Conservation (phyloP, 495 filamentous ascomycete genomes). For the Cetradonia linearis region DNA sequence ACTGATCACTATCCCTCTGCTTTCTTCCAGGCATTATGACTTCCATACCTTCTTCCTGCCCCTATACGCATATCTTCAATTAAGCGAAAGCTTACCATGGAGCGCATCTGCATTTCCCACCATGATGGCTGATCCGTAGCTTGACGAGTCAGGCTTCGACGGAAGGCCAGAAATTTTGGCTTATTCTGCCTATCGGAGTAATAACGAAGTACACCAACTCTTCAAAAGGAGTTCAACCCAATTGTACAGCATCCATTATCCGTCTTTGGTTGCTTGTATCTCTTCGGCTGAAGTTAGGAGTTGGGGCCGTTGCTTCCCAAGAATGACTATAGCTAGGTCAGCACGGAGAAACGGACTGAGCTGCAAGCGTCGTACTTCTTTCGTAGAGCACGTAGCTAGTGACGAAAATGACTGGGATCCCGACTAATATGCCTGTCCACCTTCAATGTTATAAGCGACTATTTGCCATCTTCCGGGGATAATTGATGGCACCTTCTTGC, state of each 20-base stretch:
- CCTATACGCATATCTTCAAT: neutral
- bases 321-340: slow-evolving; percentile 11
- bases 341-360: neutral
- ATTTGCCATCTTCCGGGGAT: no score
- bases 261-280: neutral
- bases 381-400: slow-evolving; percentile 20
- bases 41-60: neutral
- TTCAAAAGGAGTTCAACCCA: neutral
- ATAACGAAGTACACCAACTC: neutral
- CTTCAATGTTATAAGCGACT: neutral
- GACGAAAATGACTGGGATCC: slow-evolving; percentile 17
- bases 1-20: neutral
- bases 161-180: neutral
- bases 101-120: no score
- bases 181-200: no score
- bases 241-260: neutral
- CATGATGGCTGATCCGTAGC: neutral
- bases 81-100: neutral
- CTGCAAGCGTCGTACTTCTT: slow-evolving; percentile 4
- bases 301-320: slow-evolving; percentile 10
- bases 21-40: neutral
- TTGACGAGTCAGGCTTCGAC: neutral
- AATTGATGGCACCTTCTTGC: slow-evolving; percentile 5
- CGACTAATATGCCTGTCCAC: slow-evolving; percentile 20
- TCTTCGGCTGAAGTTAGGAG: neutral